Percentiles rank a stretch among this genome's conserved stretches.
phyloP scores from a whole-genome alignment of 169 alveolate genomes.

The Babesia bovis region DNA sequence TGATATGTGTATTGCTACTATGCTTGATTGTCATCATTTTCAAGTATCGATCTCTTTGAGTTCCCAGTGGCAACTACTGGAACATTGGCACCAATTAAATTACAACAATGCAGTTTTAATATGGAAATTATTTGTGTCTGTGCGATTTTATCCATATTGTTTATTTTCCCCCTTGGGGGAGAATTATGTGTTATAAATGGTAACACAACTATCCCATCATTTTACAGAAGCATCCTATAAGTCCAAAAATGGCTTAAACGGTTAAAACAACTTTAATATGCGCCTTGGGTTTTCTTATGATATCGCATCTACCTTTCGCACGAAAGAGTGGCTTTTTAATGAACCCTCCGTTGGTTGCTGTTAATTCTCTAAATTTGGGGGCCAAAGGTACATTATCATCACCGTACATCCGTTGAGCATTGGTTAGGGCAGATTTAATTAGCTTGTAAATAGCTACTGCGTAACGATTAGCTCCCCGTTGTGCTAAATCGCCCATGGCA shows the following conservation, averaged over 20 bases:
- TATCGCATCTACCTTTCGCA: constrained; percentile 67
- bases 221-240: too few species aligned
- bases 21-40: constrained; percentile 1
- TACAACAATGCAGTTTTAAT: not conserved
- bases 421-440: constrained; percentile 57
- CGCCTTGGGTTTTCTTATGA: constrained; percentile 62
- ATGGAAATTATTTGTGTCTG: not conserved
- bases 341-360: constrained; percentile 65
- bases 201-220: too few species aligned
- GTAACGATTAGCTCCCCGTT: constrained; percentile 59
- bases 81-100: not conserved
- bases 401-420: constrained; percentile 56
- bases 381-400: constrained; percentile 41
- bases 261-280: constrained; percentile 60
- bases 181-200: too few species aligned
- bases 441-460: constrained; percentile 62
- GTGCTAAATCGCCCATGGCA: constrained; percentile 66
- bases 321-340: constrained; percentile 58
- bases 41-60: not conserved
- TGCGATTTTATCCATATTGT: too few species aligned
- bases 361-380: constrained; percentile 55
- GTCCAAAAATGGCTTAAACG: constrained; percentile 13
- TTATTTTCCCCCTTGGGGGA: too few species aligned
- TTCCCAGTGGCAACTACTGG: not conserved
- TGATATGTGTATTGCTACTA: not conserved